Evolutionary conservation across 164 flowering plant genomes (phyloP), one percentile per base, ranked within the genome.

Genomic region (Annona squamosa): DNA sequence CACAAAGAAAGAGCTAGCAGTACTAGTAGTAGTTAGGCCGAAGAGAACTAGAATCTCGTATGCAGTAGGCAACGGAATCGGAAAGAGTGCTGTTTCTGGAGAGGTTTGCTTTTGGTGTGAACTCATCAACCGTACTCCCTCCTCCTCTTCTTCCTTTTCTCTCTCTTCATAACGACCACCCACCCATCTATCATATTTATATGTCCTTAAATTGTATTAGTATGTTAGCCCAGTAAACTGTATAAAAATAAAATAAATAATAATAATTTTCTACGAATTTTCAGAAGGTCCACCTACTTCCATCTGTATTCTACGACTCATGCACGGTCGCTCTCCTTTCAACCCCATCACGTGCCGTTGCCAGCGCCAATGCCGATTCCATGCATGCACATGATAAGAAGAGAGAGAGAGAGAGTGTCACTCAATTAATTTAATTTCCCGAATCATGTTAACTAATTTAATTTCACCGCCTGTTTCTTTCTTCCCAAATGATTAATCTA

Each of bases 51-150:
- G 3, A 4, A 41, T 64, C 19, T 5, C 1, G 37, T 41, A 41
- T 5, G 19, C 4, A 18, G 37, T 6, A 4, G 66, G 26, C 19
- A 64, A 19, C 9, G 19, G 37, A 64, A 3, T 7, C 42, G 9
- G 45, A 64, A 37, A 64, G 67, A 63, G 66, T 5, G 67, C 37
- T 19, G 26, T 63, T 26, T 42, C 13, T 66, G 68, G n/a, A 66
- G 68, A 43, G 68, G 43, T n/a, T n/a, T 63, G 65, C 65, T 63
- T 63, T 63, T 63, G 37, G 65, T 63, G 65, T 63, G 65, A 63
- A 63, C 37, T 63, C 26, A 63, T 19, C 26, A 61, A 6, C 2
- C 7, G 61, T 56, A 6, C 61, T 1, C 7, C 12, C 1, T 16
- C 61, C 16, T 56, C 61, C 4, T 59, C 13, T 13, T 59, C n/a